Evolutionary conservation across 1,139 yeast genomes (phyloP).

Genomic region (Geotrichum macrosporum): DNA sequence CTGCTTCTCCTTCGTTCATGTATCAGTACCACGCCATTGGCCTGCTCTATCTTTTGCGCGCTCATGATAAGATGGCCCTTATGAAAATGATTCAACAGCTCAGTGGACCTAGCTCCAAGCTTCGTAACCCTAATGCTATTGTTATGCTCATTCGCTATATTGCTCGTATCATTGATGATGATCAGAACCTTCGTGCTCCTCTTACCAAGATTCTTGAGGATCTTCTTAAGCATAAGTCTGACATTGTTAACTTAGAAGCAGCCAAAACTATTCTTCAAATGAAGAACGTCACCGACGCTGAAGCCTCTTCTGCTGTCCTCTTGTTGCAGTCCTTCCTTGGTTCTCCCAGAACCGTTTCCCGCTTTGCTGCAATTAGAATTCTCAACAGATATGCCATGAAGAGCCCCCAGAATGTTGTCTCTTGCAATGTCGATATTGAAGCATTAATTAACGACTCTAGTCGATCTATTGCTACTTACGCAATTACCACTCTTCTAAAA

Average conservation of each 20-base stretch:
- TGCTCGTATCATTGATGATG: conserved; percentile 63
- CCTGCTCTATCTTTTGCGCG: conserved; percentile 77
- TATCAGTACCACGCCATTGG: conserved; percentile 97
- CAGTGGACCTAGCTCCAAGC: conserved; percentile 47
- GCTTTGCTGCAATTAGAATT: conserved; percentile 90
- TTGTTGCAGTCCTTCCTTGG: conserved; percentile 71
- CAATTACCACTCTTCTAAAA: conserved; percentile 90
- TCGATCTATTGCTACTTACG: conserved; percentile 96
- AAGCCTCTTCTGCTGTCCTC: conserved; percentile 59
- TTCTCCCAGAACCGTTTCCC: conserved; percentile 86
- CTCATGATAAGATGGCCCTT: conserved; percentile 91
- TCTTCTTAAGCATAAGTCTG: conserved; percentile 77
- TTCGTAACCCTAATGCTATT: conserved; percentile 54
- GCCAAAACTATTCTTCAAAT: conserved; percentile 71
- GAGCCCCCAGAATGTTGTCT: conserved; percentile 72
- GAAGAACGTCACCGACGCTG: conserved; percentile 57
- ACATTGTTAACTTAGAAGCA: conserved; percentile 92
- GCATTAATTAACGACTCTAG: conserved; percentile 79
- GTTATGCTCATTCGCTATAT: conserved; percentile 83
- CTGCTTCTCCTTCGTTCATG: conserved; percentile 48
- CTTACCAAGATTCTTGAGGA: conserved; percentile 62
- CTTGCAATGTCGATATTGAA: conserved; percentile 79
- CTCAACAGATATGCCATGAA: conserved; percentile 79
- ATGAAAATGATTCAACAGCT: conserved; percentile 84
- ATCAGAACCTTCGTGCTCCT: conserved; percentile 43